These are phyloP conservation scores for Torulaspora franciscae DNA, from an alignment of 805 yeast genomes.

Conservation along the genomic window DNA sequence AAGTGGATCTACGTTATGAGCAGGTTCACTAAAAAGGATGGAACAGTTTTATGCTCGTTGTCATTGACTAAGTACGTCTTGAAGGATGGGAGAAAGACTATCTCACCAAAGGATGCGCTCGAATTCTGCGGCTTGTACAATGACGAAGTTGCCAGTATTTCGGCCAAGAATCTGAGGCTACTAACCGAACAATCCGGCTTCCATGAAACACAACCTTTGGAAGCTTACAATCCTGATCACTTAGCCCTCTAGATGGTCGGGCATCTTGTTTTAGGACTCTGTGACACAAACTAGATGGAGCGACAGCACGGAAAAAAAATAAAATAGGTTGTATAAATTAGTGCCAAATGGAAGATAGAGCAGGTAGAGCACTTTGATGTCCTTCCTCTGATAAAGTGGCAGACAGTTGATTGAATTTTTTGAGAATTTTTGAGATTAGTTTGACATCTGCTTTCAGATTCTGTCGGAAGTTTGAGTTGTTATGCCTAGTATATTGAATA, in stretches of 20 bases:
- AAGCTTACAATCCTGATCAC: slow-evolving; percentile 18
- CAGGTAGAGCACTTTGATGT: background rate
- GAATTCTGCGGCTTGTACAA: slow-evolving; percentile 51
- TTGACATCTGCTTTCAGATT: background rate
- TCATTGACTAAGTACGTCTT: slow-evolving; percentile 76
- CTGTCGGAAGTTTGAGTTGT: slow-evolving; percentile 1
- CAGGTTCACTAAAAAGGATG: slow-evolving; percentile 46
- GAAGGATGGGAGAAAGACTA: slow-evolving; percentile 71
- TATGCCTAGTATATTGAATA: slow-evolving; percentile 10
- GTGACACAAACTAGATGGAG: slow-evolving; percentile 11
- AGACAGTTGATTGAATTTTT: background rate
- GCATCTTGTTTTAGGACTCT: background rate
- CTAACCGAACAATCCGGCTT: slow-evolving; percentile 29
- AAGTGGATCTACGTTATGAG: slow-evolving; percentile 78
- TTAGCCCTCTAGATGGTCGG: slow-evolving; percentile 2
- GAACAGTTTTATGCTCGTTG: slow-evolving; percentile 46
- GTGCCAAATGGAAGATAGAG: background rate
- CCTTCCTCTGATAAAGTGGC: background rate
- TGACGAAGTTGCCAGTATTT: slow-evolving; percentile 45
- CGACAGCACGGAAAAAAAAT: slow-evolving; percentile 2
- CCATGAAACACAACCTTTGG: slow-evolving; percentile 29
- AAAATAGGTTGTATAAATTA: background rate
- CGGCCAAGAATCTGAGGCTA: slow-evolving; percentile 37
- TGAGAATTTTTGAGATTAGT: background rate
- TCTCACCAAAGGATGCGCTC: slow-evolving; percentile 59